Base-by-base conservation (phyloP, 2,329 filamentous ascomycete genomes). In the Fusarium sp. region DNA sequence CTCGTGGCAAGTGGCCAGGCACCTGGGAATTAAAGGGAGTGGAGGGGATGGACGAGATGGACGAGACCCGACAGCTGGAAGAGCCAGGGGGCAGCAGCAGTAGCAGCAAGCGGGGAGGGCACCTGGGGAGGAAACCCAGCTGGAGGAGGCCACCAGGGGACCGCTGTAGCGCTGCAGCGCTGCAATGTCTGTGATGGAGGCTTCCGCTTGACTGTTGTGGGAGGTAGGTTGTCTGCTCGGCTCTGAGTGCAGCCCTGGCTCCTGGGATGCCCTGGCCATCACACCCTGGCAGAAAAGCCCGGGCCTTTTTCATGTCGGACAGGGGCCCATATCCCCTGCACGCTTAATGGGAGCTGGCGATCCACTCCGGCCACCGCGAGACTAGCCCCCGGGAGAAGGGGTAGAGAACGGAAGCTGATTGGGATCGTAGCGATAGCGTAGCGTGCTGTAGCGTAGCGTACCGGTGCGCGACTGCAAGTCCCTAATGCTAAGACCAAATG, bases 361-460 rank as follows among this genome's bases (percentile, higher is more conserved):
- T 55, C 62, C 66, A 69, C 67, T 56, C 65, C 62, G 66, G 65
- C 61, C 66, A 68, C 65, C 57, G 62, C 62, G 57, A 67, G 52
- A 49, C 59, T 55, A 47, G 49, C 47, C 59, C 56, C 41, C 51
- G 33, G 60, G 47, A 67, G 66, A 70, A 70, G 62, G 66, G 62
- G 67, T 45, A 48, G 50, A 45, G 52, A 61, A 43, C 40, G 40
- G 56, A 66, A 51, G 59, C 49, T 51, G 58, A 54, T 41, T 50
- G 45, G 48, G 45, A 54, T 56, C 41, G 30, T 37, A 35, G 20
- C 22, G 23, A 30, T 30, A 11, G 27, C 27, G 9, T 30, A 30
- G 27, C 27, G 27, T 30, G 27, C 27, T 30, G 27, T 44, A 40
- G 23, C n/a, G 61, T 53, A 58, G 52, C 53, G 56, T 69, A 59